Percentiles rank a stretch among this genome's conserved stretches.
Conservation (phyloP, 2,329 filamentous ascomycete genomes). For the Penicillium sp. region DNA sequence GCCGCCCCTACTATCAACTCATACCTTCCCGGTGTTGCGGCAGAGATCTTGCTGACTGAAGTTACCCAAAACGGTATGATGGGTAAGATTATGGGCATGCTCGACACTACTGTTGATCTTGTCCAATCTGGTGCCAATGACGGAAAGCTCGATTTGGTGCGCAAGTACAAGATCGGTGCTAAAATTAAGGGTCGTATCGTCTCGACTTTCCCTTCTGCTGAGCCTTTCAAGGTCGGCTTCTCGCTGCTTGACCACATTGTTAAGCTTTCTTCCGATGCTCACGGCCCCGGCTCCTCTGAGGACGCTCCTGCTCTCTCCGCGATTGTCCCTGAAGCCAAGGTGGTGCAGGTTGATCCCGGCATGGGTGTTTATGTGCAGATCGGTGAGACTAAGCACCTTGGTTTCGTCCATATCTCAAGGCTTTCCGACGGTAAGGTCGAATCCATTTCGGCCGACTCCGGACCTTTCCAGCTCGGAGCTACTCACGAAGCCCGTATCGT, state of each 20-base stretch:
- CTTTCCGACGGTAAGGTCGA: conserved; percentile 90
- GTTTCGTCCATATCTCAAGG: conserved; percentile 92
- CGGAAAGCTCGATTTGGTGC: conserved; percentile 66
- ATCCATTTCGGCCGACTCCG: conserved; percentile 70
- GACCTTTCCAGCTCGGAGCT: conserved; percentile 74
- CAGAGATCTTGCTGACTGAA: conserved; percentile 79
- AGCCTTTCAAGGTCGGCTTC: conserved; percentile 79
- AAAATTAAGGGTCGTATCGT: conserved; percentile 85
- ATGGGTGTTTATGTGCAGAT: conserved; percentile 79
- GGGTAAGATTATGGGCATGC: conserved; percentile 87
- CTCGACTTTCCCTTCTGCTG: conserved; percentile 77
- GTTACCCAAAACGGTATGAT: conserved; percentile 70
- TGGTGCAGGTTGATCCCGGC: conserved; percentile 74
- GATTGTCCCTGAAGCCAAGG: conserved; percentile 71
- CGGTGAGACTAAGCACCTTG: conserved; percentile 63
- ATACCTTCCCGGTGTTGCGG: conserved; percentile 87
- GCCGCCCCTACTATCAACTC: conserved; percentile 84
- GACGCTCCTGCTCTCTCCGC: conserved; percentile 57
- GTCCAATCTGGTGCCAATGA: conserved; percentile 80
- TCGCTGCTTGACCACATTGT: conserved; percentile 84
- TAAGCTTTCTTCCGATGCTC: conserved; percentile 50
- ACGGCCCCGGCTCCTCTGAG: conserved; percentile 43
- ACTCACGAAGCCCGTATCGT: conserved; percentile 78
- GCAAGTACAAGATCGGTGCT: conserved; percentile 77
- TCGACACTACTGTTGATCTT: conserved; percentile 87